phyloP scores from a whole-genome alignment of 257 asterid genomes.

The Lithospermum erythrorhizon region DNA sequence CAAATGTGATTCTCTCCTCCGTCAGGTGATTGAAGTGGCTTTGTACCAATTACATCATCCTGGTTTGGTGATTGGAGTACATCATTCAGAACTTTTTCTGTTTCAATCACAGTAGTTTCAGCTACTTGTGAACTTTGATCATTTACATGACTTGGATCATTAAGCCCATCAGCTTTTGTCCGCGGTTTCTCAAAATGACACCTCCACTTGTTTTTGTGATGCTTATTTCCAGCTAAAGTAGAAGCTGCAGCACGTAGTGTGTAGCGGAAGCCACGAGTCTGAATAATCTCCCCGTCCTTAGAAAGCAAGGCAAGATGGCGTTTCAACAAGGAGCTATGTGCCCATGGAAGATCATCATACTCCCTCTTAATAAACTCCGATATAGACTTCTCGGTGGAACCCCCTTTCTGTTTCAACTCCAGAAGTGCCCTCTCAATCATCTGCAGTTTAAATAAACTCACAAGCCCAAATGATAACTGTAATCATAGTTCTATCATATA shows the following conservation, averaged over 20 bases:
- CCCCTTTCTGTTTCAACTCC: slow-evolving; percentile 36
- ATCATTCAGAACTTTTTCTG: background rate
- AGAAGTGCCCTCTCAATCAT: slow-evolving; percentile 45
- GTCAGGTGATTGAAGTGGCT: slow-evolving; percentile 1
- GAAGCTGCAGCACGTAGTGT: slow-evolving; percentile 16
- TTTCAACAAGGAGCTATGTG: slow-evolving; percentile 35
- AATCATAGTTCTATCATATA: background rate
- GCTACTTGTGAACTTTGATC: slow-evolving; percentile 1
- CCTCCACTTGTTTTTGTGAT: slow-evolving; percentile 16
- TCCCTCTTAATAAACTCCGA: slow-evolving; percentile 29
- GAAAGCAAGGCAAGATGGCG: slow-evolving; percentile 37
- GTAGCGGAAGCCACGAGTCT: slow-evolving; percentile 21
- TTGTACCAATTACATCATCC: background rate
- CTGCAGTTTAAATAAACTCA: slow-evolving; percentile 15
- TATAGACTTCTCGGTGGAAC: slow-evolving; percentile 44
- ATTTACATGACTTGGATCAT: no score
- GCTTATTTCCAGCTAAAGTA: slow-evolving; percentile 15
- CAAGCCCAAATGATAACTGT: background rate
- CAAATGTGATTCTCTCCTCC: slow-evolving; percentile 2
- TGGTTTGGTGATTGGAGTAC: background rate
- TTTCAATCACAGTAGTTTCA: slow-evolving; percentile 7
- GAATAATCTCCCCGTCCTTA: slow-evolving; percentile 24
- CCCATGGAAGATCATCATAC: slow-evolving; percentile 43
- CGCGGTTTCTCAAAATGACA: slow-evolving; percentile 22
- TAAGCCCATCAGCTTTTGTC: background rate